Base-by-base conservation (phyloP, 2,329 filamentous ascomycete genomes). In the Cercospora berteroae region DNA sequence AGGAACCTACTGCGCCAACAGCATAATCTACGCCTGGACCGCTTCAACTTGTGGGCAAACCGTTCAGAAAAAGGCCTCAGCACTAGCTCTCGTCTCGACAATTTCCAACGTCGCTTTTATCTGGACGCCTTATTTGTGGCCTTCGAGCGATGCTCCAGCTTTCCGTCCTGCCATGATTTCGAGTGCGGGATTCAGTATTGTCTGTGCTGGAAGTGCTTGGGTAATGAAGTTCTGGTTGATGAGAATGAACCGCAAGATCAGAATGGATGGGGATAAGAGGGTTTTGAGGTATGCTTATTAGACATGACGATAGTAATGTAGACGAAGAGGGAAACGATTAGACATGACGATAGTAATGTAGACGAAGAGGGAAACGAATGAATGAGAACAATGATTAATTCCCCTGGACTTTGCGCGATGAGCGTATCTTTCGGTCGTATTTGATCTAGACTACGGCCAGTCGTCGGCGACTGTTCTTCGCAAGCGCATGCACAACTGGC, bases 71-170 rank as follows among this genome's bases (percentile, higher is more conserved):
- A 62, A 58, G 36, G 65, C 65, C 13, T 55, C 55, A 0, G 59
- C 60, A 23, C 18, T 67, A 10, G 65, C 60, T 36, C 59, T 67
- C 20, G 65, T 67, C 25, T 63, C 61, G 1, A 50, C 65, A 0
- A 48, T 63, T 18, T 55, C 55, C 31, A 67, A 67, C 12, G 7
- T 58, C 5, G 60, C 60, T 16, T 42, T 58, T n/a, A 55, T 67
- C 18, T 60, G 57, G 55, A 50, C 33, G 0, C 36, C 23, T 2
- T 60, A 42, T 13, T 10, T 60, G 16, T 60, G 58, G 58, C 58
- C 58, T 25, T 25, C 33, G 8, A 39, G 31, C 25, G 58, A 60
- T 16, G 31, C 58, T 23, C 58, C 58, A 3, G 16, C 55, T 12
- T 57, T 57, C n/a, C 55, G 55, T 9, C 55, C 55, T 13, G 55